Base-by-base conservation (phyloP, 805 yeast genomes). In the Yamadazyma nakazawae region DNA sequence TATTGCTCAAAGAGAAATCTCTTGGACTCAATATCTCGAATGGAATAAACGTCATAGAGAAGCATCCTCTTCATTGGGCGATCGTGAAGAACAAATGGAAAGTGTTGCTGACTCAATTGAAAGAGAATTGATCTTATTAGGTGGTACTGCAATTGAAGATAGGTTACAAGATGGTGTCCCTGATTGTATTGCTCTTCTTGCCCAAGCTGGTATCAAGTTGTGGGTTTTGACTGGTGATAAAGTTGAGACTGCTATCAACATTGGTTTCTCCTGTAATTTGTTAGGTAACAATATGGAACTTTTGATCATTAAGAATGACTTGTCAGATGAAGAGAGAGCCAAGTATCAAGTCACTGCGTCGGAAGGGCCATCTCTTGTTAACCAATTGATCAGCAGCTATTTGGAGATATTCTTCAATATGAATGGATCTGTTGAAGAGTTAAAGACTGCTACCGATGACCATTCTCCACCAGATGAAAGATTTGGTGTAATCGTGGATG, bases 211-310 rank as follows among this genome's bases (percentile, higher is more conserved):
- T 61, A 84, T 87, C 46, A 87, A 87, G 62, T 68, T 87, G 44
- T 87, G 95, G 95, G 94, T 87, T 40, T 70, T 87, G 41, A 87
- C 95, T 2, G 95, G 95, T 67, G 95, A 87, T 63, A 86, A 85
- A 63, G 88, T 87, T n/a, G 95, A 87, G 64, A 87, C 95, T 28
- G 95, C 94, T 11, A 86, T 87, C 55, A 87, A 87, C 58, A 87
- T 87, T 70, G 95, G 94, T 3, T 87, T 87, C 60, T 84, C 91
- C 2, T 87, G 95, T 76, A 87, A 87, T 57, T 68, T 87, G 46
- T 70, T 87, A 46, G 84, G 83, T 45, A 84, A 77, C 53, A 87
- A 84, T 40, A 86, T 87, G 95, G 84, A 87, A 55, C 66, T 87
- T 21, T 62, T 87, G 43, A 81, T 87, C 10, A 65, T 86, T 43